phyloP scores from a whole-genome alignment of 352 stramenopile genomes.

The Aphanomyces euteiches region DNA sequence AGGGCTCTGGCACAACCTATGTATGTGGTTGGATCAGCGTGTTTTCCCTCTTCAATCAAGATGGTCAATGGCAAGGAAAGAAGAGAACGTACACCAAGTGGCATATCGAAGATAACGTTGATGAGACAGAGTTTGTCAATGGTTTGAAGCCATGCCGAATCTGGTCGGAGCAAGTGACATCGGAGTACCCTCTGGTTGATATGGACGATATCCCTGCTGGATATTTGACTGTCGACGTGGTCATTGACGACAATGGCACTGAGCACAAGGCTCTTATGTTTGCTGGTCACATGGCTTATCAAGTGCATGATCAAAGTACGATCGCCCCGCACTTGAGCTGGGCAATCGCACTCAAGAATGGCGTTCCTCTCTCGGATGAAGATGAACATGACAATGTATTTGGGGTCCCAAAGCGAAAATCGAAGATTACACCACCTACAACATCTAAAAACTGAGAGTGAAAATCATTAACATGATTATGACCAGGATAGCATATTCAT shows the following conservation, averaged over 20 bases:
- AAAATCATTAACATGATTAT: too few relatives aligned
- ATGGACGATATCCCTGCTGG: slow-evolving; percentile 11
- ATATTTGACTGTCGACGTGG: slow-evolving; percentile 23
- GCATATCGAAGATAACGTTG: not conserved
- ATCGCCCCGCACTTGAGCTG: slow-evolving; percentile 13
- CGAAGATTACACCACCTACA: too few relatives aligned
- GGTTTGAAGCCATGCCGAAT: too few relatives aligned
- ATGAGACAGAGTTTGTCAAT: not conserved
- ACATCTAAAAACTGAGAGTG: too few relatives aligned
- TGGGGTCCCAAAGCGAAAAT: too few relatives aligned
- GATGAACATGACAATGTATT: too few relatives aligned
- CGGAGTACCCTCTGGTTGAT: slow-evolving; percentile 6
- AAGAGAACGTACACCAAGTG: not conserved
- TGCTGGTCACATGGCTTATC: slow-evolving; percentile 12
- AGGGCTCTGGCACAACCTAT: not conserved
- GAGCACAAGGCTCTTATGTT: slow-evolving; percentile 23
- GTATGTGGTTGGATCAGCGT: slow-evolving; percentile 16
- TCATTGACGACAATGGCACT: slow-evolving; percentile 25
- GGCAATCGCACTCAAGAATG: slow-evolving; percentile 21
- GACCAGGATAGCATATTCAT: too few relatives aligned
- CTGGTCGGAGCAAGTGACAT: not conserved
- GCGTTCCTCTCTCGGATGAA: too few relatives aligned
- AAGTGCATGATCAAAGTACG: not conserved
- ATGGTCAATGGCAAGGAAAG: slow-evolving; percentile 2
- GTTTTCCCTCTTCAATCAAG: slow-evolving; percentile 1